These are phyloP conservation scores for Lachnellula willkommii DNA, from an alignment of 2,329 filamentous ascomycete species.

Conservation along the genomic window DNA sequence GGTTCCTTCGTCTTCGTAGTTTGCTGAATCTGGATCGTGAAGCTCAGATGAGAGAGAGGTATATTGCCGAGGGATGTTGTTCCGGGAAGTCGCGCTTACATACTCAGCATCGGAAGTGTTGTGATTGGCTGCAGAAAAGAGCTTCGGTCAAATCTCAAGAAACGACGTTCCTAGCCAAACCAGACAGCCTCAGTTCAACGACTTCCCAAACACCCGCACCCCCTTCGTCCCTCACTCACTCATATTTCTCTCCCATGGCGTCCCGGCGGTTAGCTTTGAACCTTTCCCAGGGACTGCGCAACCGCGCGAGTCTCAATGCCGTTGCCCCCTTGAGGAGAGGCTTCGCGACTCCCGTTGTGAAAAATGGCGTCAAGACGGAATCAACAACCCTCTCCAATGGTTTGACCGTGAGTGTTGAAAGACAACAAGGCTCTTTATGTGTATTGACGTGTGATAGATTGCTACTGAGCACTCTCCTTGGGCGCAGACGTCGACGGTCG, in stretches of 20 bases:
- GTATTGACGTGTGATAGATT: conserved; percentile 56
- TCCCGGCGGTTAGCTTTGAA: conserved; percentile 96
- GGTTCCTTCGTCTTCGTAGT: conserved; percentile 9
- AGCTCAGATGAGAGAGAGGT: conserved; percentile 1
- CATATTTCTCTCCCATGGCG: conserved; percentile 59
- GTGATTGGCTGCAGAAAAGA: conserved; percentile 24
- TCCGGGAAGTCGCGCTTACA: conserved; percentile 13
- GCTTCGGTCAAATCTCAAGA: conserved; percentile 19
- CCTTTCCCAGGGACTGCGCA: conserved; percentile 84
- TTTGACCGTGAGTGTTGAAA: conserved; percentile 64
- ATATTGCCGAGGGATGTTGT: conserved; percentile 7
- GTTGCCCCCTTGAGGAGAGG: conserved; percentile 74
- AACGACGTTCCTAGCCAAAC: conserved; percentile 7
- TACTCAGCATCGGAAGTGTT: conserved; percentile 8
- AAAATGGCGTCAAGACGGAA: conserved; percentile 74
- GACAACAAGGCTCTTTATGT: background rate
- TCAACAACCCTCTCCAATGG: conserved; percentile 96
- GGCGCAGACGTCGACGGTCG: conserved; percentile 96
- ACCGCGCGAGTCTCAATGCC: conserved; percentile 75
- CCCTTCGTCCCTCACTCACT: conserved; percentile 14
- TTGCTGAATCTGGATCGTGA: background rate
- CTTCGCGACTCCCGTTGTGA: conserved; percentile 77
- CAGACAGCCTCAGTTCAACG: background rate
- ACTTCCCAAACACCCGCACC: conserved; percentile 18
- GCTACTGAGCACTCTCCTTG: conserved; percentile 97